A percentile compares a stretch with the other conserved stretches of the same genome.
These are phyloP conservation scores for Actinomortierella wolfii DNA, from an alignment of 371 early-diverging fungal species.

Conservation along the genomic window DNA sequence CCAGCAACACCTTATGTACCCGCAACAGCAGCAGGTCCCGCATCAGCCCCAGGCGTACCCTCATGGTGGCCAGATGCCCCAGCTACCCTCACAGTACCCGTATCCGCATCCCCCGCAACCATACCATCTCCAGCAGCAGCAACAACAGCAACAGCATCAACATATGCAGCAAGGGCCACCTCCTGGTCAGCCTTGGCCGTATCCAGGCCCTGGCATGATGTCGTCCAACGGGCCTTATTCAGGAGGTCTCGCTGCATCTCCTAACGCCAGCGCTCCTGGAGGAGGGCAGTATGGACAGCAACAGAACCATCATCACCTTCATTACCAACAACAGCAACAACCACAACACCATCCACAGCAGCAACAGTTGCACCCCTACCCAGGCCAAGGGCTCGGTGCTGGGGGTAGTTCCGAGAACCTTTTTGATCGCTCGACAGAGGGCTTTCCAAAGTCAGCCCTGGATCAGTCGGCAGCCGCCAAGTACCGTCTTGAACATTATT, in stretches of 20 bases:
- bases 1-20: slow-evolving; percentile 2
- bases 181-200: too few relatives aligned
- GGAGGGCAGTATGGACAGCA: slow-evolving; percentile 1
- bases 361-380: slow-evolving; percentile 10
- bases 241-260: too few relatives aligned
- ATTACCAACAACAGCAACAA: slow-evolving; percentile 2
- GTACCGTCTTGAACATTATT: slow-evolving; percentile 87
- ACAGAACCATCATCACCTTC: slow-evolving; percentile 10
- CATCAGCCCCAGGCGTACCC: too few relatives aligned
- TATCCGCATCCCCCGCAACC: too few relatives aligned
- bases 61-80: too few relatives aligned
- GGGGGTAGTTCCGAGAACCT: slow-evolving; percentile 30
- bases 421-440: slow-evolving; percentile 64
- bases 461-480: slow-evolving; percentile 91
- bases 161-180: too few relatives aligned
- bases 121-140: slow-evolving; percentile 2
- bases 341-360: slow-evolving; percentile 2
- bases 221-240: too few relatives aligned
- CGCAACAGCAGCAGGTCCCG: neutral
- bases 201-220: too few relatives aligned
- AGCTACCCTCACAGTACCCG: too few relatives aligned
- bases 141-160: slow-evolving; percentile 10
- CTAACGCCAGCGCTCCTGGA: too few relatives aligned
- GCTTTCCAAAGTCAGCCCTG: slow-evolving; percentile 73
- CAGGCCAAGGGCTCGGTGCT: slow-evolving; percentile 6